A percentile compares a stretch with the other conserved stretches of the same genome.
Evolutionary conservation across 1,139 yeast species (phyloP).

Genomic region (Sugiyamaella japonica): DNA sequence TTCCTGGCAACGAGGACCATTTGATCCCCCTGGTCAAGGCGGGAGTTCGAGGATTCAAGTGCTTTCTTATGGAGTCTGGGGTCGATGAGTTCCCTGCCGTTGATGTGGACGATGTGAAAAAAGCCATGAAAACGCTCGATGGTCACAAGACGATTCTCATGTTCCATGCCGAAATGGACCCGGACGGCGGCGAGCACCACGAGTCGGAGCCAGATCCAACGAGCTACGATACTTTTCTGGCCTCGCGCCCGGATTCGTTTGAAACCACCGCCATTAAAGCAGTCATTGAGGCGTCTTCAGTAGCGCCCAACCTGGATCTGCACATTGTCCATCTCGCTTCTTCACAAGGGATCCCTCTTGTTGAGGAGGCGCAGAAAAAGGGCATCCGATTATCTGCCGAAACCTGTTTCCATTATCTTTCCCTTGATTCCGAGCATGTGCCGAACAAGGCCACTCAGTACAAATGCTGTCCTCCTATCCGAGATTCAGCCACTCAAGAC

Average conservation of each 20-base stretch:
- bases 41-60: slow-evolving; percentile 92
- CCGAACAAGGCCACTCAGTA: slow-evolving; percentile 74
- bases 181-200: slow-evolving; percentile 5
- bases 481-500: slow-evolving; percentile 67
- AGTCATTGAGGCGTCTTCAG: slow-evolving; percentile 61
- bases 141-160: slow-evolving; percentile 68
- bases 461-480: slow-evolving; percentile 95
- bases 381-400: slow-evolving; percentile 73
- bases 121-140: slow-evolving; percentile 63
- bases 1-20: slow-evolving; percentile 69
- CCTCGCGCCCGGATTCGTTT: slow-evolving; percentile 84
- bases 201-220: slow-evolving; percentile 37
- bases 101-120: slow-evolving; percentile 56
- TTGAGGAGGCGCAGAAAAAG: slow-evolving; percentile 61
- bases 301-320: slow-evolving; percentile 61
- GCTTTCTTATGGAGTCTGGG: slow-evolving; percentile 87
- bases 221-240: slow-evolving; percentile 70
- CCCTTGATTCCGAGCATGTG: slow-evolving; percentile 73
- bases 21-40: slow-evolving; percentile 71
- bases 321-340: slow-evolving; percentile 93
- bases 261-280: slow-evolving; percentile 81
- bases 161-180: slow-evolving; percentile 90
- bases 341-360: slow-evolving; percentile 68
- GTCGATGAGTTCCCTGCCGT: slow-evolving; percentile 93
- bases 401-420: slow-evolving; percentile 89